Percentiles rank a stretch among this genome's conserved stretches.
phyloP scores from a whole-genome alignment of 441 rosid genomes.

The Metrosideros polymorpha region DNA sequence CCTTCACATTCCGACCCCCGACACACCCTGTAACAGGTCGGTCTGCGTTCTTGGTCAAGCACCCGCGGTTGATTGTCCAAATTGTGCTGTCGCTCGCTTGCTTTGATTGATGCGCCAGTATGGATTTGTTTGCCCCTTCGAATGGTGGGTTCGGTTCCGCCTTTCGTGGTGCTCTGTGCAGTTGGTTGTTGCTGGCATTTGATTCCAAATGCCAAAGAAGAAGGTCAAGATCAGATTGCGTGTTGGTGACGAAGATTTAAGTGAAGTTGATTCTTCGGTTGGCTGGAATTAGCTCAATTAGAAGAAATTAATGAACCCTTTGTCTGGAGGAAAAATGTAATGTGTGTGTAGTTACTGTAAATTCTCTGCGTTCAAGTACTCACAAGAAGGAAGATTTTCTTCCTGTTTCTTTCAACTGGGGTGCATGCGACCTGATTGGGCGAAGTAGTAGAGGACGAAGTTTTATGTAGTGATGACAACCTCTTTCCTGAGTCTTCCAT shows the following conservation, averaged over 20 bases:
- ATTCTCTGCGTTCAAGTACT: neutral
- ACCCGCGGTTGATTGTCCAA: neutral
- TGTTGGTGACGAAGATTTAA: neutral
- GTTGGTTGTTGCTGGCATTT: neutral
- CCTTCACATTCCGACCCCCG: constrained; percentile 50
- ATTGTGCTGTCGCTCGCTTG: neutral
- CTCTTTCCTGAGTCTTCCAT: neutral
- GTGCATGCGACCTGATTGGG: neutral
- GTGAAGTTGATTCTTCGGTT: neutral
- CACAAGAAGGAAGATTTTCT: neutral
- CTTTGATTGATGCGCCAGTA: neutral
- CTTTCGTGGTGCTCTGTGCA: neutral
- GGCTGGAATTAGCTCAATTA: neutral
- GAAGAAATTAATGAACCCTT: neutral
- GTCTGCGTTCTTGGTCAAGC: neutral
- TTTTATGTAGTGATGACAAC: neutral
- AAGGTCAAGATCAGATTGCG: neutral
- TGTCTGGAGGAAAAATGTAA: neutral
- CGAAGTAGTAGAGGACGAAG: neutral
- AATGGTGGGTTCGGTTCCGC: neutral
- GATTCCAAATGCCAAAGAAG: neutral
- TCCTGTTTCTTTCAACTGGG: neutral
- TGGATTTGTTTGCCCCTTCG: neutral
- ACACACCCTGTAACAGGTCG: constrained; percentile 66
- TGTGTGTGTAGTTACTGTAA: neutral